A percentile compares a stretch with the other conserved stretches of the same genome.
These are phyloP conservation scores for Strobilomyces confusus DNA, from an alignment of 768 basidiomycete genomes.

Conservation along the genomic window DNA sequence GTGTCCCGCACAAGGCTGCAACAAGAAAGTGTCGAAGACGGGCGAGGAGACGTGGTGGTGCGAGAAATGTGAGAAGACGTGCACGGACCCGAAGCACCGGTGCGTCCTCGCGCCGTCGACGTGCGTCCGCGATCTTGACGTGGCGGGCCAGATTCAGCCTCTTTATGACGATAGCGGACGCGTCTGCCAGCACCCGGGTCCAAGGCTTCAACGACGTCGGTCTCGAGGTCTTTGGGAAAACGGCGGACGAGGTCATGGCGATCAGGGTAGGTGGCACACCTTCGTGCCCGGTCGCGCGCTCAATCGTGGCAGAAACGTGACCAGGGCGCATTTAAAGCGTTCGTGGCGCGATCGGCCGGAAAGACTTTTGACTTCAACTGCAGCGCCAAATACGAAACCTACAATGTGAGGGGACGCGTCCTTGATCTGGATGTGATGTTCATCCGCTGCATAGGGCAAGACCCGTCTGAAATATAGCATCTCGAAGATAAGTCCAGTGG, in stretches of 20 bases:
- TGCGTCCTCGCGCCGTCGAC: conserved; percentile 34
- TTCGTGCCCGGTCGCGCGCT: background rate
- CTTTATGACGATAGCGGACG: conserved; percentile 83
- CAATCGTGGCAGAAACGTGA: conserved; percentile 41
- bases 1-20: conserved; percentile 78
- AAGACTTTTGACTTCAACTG: conserved; percentile 78
- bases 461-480: conserved; percentile 82
- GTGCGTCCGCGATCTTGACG: conserved; percentile 1
- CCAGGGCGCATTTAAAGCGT: conserved; percentile 51
- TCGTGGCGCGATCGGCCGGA: conserved; percentile 63
- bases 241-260: conserved; percentile 73
- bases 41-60: conserved; percentile 76
- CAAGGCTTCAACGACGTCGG: conserved; percentile 94
- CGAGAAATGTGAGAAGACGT: conserved; percentile 83
- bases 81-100: conserved; percentile 75
- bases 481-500: conserved; percentile 55
- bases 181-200: conserved; percentile 86
- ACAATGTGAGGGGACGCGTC: conserved; percentile 52
- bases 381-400: conserved; percentile 84
- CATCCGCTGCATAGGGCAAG: conserved; percentile 52
- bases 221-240: conserved; percentile 65
- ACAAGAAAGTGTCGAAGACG: conserved; percentile 80
- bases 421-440: background rate
- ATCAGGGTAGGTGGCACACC: conserved; percentile 49
- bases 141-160: conserved; percentile 61